Evolutionary conservation across 768 basidiomycete genomes (phyloP), one percentile per base, ranked within the genome.

Genomic region (Psilocybe subaeruginosa): DNA sequence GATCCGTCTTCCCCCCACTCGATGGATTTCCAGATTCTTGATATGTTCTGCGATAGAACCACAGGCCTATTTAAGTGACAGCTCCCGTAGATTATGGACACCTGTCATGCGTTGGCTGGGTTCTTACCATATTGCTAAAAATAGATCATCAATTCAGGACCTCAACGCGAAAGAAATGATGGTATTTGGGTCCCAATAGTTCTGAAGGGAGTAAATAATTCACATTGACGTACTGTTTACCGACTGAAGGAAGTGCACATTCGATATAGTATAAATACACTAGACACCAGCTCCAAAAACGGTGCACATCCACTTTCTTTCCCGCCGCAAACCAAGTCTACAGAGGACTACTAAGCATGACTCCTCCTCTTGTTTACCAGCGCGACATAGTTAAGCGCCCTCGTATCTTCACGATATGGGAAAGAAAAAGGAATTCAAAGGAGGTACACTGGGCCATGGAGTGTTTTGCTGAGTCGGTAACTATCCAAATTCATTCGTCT

Each of bases 401-500:
- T 31, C 66, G 69, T 30, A 66, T 80, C 56, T 77, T 86, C 67
- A 66, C 68, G 8, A 64, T 70, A 33, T 88, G 85, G 86, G 87
- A 88, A 64, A 80, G 68, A 62, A 65, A 75, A 65, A 76, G 82
- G 57, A 78, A 83, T 62, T 74, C 60, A 29, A 69, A 63, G 33
- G 60, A 77, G 33, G 72, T 79, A 4, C 89, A 88, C 61, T 80
- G 84, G 80, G 56, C 83, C 1, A 74, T 82, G 11, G 85, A 91
- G 69, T 78, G 83, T 64, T 74, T 89, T 43, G 88, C 87, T 8
- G 90, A 91, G 72, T 73, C 77, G 65, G 87, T 89, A 68, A 69
- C 72, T 69, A 6, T 9, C 50, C 4, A 7, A 8, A 1, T 33
- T 56, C 39, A 19, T 31, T n/a, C 11, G 30, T 2, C 16, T 14